Base-by-base conservation (phyloP, 441 rosid species). In the Manihot esculenta region DNA sequence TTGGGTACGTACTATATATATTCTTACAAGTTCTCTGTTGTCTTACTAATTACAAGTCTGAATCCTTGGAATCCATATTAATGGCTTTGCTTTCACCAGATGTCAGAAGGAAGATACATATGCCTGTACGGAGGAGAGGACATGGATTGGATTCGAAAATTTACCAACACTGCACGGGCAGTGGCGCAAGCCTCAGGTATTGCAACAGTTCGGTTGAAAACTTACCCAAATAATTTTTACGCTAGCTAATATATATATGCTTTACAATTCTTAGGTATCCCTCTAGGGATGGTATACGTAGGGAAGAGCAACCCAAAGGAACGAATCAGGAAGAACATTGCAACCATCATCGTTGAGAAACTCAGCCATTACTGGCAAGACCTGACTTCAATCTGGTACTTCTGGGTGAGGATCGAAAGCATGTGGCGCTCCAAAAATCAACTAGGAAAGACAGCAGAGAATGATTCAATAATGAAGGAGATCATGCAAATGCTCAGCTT, bases 61-160 rank as follows among this genome's bases (percentile, higher is more conserved):
- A 30, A 4, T 30, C 4, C 1, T 30, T 1, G 33, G n/a, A n/a
- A n/a, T n/a, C n/a, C n/a, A n/a, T n/a, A n/a, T 38, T 38, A 38
- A 5, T 38, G 42, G 42, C 7, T 38, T 38, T 38, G 42, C 42
- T 23, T 54, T 3, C 15, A 60, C 56, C 88, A 92, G 96, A 87
- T 87, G 21, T 2, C 54, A 1, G 88, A 87, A 50, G 90, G 82
- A 51, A 88, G 75, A 66, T 84, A 71, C 78, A 83, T 88, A 66
- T 92, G 88, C 80, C 72, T 92, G 15, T 88, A 87, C 69, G 96
- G 97, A 27, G 93, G 97, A 27, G 96, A 87, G 68, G 96, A 90
- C 74, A 64, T 84, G 7, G 91, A 90, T 3, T 88, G 96, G 97
- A 86, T 89, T 74, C 68, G 77, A 56, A 86, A 78, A 65, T 87